Conservation (phyloP, 768 basidiomycete species). For the Trametes elegans region DNA sequence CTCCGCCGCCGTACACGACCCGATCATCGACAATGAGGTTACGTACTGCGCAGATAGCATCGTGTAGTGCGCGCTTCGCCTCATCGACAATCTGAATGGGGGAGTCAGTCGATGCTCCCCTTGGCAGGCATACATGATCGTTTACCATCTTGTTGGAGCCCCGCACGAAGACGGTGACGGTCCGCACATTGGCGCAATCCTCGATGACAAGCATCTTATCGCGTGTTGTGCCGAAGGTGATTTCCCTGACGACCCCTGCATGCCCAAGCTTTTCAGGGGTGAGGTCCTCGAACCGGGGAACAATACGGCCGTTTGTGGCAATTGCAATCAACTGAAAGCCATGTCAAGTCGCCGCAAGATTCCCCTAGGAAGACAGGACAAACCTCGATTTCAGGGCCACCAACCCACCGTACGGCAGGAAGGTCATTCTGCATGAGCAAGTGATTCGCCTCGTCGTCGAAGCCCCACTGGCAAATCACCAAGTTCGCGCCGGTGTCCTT, state of each 20-base stretch:
- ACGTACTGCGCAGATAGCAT: slow-evolving; percentile 95
- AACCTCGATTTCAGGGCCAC: slow-evolving; percentile 98
- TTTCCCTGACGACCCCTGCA: slow-evolving; percentile 90
- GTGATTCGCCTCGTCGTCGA: slow-evolving; percentile 99
- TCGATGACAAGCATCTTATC: slow-evolving; percentile 99
- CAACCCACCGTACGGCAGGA: slow-evolving; percentile 98
- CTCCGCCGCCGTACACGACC: slow-evolving; percentile 97
- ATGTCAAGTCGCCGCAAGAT: neutral
- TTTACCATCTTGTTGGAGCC: slow-evolving; percentile 98
- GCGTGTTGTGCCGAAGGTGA: slow-evolving; percentile 95
- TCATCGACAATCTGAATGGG: slow-evolving; percentile 89
- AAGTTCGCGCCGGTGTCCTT: slow-evolving; percentile 97
- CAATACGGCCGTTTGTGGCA: slow-evolving; percentile 96
- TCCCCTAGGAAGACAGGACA: slow-evolving; percentile 1
- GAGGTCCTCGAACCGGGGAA: slow-evolving; percentile 97
- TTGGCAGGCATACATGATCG: neutral
- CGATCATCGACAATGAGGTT: slow-evolving; percentile 94
- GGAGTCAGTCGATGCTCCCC: too few species aligned
- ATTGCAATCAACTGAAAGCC: slow-evolving; percentile 85
- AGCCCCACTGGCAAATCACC: slow-evolving; percentile 99
- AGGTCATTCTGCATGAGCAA: slow-evolving; percentile 96
- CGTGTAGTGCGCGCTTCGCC: slow-evolving; percentile 96
- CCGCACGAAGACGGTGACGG: slow-evolving; percentile 95
- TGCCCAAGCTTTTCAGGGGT: slow-evolving; percentile 87
- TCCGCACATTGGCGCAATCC: slow-evolving; percentile 94